phyloP scores from a whole-genome alignment of 176 grass and related monocot species.

The Triticum monococcum region DNA sequence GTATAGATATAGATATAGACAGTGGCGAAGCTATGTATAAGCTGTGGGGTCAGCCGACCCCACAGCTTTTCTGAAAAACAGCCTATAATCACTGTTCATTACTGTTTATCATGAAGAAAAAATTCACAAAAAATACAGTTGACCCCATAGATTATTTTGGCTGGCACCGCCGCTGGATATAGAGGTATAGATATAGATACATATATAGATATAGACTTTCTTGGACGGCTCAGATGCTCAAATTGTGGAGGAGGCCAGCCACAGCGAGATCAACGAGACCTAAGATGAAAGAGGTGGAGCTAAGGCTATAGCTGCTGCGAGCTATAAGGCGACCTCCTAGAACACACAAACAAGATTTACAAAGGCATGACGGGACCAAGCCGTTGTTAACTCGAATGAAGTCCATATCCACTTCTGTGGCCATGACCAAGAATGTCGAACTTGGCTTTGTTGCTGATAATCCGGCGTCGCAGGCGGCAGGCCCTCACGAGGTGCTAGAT shows the following conservation, averaged over 20 bases:
- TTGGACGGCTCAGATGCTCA: constrained; percentile 8
- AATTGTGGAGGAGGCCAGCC: constrained; percentile 37
- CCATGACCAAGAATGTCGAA: neutral
- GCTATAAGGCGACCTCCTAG: neutral
- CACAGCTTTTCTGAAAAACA: too few relatives aligned
- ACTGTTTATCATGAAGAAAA: too few relatives aligned
- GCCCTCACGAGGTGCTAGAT: neutral
- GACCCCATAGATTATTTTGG: too few relatives aligned
- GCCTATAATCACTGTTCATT: too few relatives aligned
- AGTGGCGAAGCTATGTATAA: too few relatives aligned
- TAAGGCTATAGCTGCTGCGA: constrained; percentile 35
- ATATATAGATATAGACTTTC: neutral
- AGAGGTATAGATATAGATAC: too few relatives aligned
- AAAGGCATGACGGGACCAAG: neutral
- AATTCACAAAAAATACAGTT: too few relatives aligned
- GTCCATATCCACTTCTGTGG: neutral
- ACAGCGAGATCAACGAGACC: constrained; percentile 30
- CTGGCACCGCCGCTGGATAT: too few relatives aligned
- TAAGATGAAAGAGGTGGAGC: constrained; percentile 51
- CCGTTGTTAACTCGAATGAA: neutral
- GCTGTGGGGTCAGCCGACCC: too few relatives aligned
- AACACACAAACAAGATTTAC: neutral
- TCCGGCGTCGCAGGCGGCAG: neutral
- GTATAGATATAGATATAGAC: too few relatives aligned
- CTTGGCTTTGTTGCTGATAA: neutral